Percentiles rank a stretch among this genome's conserved stretches.
Conservation (phyloP, 2,329 filamentous ascomycete species). For the Drechmeria coniospora region DNA sequence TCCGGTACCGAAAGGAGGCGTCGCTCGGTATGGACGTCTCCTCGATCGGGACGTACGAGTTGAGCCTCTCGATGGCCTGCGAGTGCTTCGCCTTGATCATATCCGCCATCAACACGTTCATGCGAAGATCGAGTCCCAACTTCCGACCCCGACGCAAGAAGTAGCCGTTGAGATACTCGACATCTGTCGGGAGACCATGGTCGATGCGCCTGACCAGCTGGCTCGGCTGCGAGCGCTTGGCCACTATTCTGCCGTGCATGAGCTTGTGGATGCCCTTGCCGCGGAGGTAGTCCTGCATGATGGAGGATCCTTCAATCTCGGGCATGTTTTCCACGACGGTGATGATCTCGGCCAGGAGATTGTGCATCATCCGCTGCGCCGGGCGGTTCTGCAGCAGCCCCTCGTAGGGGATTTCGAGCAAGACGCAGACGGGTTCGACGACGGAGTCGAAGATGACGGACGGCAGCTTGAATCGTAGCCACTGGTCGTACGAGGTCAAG, state of each 20-base stretch:
- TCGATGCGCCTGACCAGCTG: conserved; percentile 54
- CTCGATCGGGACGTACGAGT: conserved; percentile 18
- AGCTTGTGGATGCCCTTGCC: conserved; percentile 44
- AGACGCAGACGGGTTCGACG: conserved; percentile 66
- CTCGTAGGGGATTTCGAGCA: conserved; percentile 64
- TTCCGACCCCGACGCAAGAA: conserved; percentile 59
- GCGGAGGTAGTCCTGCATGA: conserved; percentile 40
- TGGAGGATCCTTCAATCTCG: conserved; percentile 49
- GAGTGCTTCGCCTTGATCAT: conserved; percentile 56
- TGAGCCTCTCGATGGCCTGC: conserved; percentile 15
- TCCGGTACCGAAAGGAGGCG: conserved; percentile 10
- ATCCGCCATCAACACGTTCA: conserved; percentile 58
- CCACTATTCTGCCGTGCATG: conserved; percentile 24
- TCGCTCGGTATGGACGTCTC: conserved; percentile 16
- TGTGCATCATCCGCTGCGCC: conserved; percentile 49
- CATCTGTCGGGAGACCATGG: conserved; percentile 49
- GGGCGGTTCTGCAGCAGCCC: conserved; percentile 51
- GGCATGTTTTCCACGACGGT: conserved; percentile 58
- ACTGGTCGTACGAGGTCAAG: conserved; percentile 17
- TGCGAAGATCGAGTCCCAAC: conserved; percentile 53
- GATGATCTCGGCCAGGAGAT: conserved; percentile 60
- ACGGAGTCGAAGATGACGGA: conserved; percentile 61
- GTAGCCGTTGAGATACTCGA: conserved; percentile 81
- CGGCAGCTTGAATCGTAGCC: conserved; percentile 63
- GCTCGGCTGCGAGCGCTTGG: conserved; percentile 35